Percentiles rank a stretch among this genome's conserved stretches.
These are phyloP conservation scores for Claviceps arundinis DNA, from an alignment of 2,329 filamentous ascomycete species.

Conservation along the genomic window DNA sequence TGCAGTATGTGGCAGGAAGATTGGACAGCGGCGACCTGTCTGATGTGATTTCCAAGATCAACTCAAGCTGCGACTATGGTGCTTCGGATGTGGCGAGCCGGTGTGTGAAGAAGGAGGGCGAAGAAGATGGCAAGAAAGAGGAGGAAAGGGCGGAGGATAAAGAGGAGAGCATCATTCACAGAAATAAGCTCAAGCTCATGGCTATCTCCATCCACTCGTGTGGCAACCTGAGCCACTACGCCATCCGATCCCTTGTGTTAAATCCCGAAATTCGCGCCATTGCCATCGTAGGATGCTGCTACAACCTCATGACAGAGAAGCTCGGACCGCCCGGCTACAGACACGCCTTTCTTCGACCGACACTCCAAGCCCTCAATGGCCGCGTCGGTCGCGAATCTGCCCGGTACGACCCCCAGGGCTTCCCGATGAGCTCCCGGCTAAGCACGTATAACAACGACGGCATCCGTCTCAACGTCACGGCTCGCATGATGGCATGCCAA, in stretches of 20 bases:
- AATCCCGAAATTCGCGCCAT: conserved; percentile 81
- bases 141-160: conserved; percentile 6
- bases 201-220: conserved; percentile 94
- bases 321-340: conserved; percentile 82
- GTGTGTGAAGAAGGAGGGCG: background rate
- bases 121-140: background rate
- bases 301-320: conserved; percentile 88
- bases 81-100: background rate
- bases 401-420: conserved; percentile 77
- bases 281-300: conserved; percentile 94
- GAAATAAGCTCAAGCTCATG: conserved; percentile 48
- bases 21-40: conserved; percentile 61
- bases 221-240: conserved; percentile 93
- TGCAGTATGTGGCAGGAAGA: conserved; percentile 65
- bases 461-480: conserved; percentile 84
- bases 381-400: conserved; percentile 55
- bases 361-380: conserved; percentile 51
- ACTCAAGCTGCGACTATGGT: conserved; percentile 12
- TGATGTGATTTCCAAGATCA: conserved; percentile 50
- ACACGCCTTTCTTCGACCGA: conserved; percentile 60
- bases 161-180: background rate
- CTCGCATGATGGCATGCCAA: conserved; percentile 96
- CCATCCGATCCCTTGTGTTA: conserved; percentile 69
- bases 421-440: conserved; percentile 74
- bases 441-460: conserved; percentile 45